phyloP scores from a whole-genome alignment of 768 basidiomycete genomes.

The Panaeolus cyanescens region DNA sequence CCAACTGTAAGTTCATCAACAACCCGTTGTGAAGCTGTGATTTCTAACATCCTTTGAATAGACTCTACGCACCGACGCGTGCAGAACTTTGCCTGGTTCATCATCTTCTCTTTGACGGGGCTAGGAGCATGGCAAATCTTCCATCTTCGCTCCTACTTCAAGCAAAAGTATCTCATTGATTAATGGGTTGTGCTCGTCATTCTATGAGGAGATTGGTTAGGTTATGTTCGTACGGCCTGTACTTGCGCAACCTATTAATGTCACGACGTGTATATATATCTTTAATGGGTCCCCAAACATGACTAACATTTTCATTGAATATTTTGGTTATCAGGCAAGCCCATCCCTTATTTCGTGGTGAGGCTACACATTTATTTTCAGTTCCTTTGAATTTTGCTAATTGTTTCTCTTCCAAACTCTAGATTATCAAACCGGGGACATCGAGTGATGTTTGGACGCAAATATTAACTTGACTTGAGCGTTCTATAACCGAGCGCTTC shows the following conservation, averaged over 20 bases:
- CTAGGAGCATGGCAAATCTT: constrained; percentile 95
- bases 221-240: not conserved
- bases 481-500: too few species aligned
- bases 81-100: constrained; percentile 91
- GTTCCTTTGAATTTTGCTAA: too few species aligned
- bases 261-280: constrained; percentile 1
- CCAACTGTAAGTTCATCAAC: constrained; percentile 71
- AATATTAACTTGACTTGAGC: too few species aligned
- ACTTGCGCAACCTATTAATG: not conserved
- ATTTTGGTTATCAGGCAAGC: too few species aligned
- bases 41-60: constrained; percentile 30
- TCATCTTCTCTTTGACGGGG: constrained; percentile 72
- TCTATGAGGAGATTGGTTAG: not conserved
- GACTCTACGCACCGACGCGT: constrained; percentile 92
- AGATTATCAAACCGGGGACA: too few species aligned
- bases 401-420: too few species aligned
- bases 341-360: too few species aligned
- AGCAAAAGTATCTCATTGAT: constrained; percentile 92
- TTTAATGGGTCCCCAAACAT: not conserved
- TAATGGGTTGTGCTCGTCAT: constrained; percentile 25
- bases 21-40: not conserved
- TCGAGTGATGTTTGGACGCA: too few species aligned
- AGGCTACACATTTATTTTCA: too few species aligned
- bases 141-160: constrained; percentile 94
- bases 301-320: not conserved